phyloP scores from a whole-genome alignment of 768 basidiomycete species.

The Antrodiella citrinella region DNA sequence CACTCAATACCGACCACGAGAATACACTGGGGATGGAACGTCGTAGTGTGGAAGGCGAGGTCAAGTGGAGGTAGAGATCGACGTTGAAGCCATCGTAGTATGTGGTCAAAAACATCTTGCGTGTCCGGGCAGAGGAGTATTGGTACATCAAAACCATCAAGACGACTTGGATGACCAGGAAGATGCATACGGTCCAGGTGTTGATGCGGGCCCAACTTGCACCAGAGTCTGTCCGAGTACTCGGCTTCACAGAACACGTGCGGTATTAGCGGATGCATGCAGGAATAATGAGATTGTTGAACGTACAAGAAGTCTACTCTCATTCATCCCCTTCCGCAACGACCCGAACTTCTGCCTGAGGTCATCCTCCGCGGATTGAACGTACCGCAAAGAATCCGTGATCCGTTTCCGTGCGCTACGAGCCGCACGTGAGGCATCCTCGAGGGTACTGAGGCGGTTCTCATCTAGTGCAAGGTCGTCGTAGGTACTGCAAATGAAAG shows the following conservation, averaged over 20 bases:
- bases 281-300: not conserved
- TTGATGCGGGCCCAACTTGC: conserved; percentile 14
- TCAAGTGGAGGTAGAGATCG: conserved; percentile 48
- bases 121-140: conserved; percentile 36
- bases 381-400: conserved; percentile 31
- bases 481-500: not conserved
- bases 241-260: not conserved
- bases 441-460: conserved; percentile 40
- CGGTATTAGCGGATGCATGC: not conserved
- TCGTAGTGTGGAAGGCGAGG: conserved; percentile 22
- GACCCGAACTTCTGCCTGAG: conserved; percentile 26
- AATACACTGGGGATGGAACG: conserved; percentile 22
- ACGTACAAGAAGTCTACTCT: conserved; percentile 32
- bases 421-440: conserved; percentile 44
- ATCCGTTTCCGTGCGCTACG: conserved; percentile 42
- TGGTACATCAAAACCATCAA: conserved; percentile 46
- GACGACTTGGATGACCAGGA: conserved; percentile 37
- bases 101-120: conserved; percentile 56
- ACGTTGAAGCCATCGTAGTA: conserved; percentile 77
- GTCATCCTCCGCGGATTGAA: conserved; percentile 28
- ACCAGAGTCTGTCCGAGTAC: conserved; percentile 13
- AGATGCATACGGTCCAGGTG: conserved; percentile 26
- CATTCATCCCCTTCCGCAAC: conserved; percentile 29
- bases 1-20: conserved; percentile 28
- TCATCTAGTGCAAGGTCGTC: conserved; percentile 27